Percentiles rank a stretch among this genome's conserved stretches.
Conservation (phyloP, 2,329 filamentous ascomycete genomes). For the Penicillium corylophilum region DNA sequence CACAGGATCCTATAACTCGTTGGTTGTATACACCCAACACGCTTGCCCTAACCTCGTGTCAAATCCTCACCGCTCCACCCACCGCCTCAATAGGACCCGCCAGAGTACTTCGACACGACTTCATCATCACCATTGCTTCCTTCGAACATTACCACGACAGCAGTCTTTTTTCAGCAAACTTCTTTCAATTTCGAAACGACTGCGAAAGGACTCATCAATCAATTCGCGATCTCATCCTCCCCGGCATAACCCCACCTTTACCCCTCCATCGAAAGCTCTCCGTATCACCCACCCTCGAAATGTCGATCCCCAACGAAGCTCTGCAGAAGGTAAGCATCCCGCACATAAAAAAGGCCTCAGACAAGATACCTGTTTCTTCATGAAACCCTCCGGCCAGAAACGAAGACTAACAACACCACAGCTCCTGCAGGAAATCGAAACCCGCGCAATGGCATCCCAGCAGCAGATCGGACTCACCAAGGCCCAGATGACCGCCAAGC, state of each 20-base stretch:
- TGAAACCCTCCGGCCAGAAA: not conserved
- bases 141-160: not conserved
- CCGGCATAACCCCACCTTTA: not conserved
- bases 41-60: conserved; percentile 9
- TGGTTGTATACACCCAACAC: not conserved
- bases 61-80: conserved; percentile 10
- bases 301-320: conserved; percentile 93
- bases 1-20: not conserved
- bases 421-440: conserved; percentile 92
- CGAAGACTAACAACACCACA: conserved; percentile 39
- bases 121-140: not conserved
- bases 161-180: not conserved
- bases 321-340: conserved; percentile 74
- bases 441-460: conserved; percentile 81
- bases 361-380: not conserved
- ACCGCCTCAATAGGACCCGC: conserved; percentile 8
- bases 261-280: conserved; percentile 7
- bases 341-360: conserved; percentile 5
- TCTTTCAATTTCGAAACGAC: not conserved
- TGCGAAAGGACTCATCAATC: not conserved
- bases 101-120: conserved; percentile 2
- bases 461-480: conserved; percentile 88
- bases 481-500: conserved; percentile 79
- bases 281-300: conserved; percentile 43
- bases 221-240: not conserved